These are phyloP conservation scores for Microascus cirrosus DNA, from an alignment of 2,329 filamentous ascomycete genomes.

Conservation along the genomic window DNA sequence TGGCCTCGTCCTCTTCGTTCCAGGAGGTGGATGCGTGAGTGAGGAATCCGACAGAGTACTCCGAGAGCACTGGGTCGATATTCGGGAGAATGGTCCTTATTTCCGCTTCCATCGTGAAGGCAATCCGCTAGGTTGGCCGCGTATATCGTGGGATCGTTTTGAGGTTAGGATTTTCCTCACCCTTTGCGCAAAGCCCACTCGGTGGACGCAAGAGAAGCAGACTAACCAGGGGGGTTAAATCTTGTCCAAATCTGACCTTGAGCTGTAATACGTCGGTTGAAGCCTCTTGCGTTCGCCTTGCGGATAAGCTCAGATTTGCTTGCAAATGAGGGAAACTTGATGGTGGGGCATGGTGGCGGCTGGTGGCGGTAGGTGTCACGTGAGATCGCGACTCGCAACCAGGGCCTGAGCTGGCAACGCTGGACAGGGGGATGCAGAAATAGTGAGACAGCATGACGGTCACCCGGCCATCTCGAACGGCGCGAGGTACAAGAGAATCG, in stretches of 20 bases:
- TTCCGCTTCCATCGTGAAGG: constrained; percentile 64
- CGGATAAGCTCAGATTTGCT: background rate
- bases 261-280: background rate
- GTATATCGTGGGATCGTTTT: background rate
- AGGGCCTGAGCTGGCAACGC: background rate
- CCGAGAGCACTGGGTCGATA: constrained; percentile 78
- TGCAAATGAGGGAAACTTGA: background rate
- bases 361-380: background rate
- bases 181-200: background rate
- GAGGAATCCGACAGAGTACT: constrained; percentile 90
- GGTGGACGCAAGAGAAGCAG: background rate
- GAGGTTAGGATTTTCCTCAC: background rate
- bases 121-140: background rate
- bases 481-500: background rate
- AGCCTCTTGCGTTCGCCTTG: background rate
- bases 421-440: background rate
- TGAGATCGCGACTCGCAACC: background rate
- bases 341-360: background rate
- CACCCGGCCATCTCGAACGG: background rate
- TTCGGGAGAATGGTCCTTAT: constrained; percentile 75
- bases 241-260: background rate
- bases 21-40: constrained; percentile 84
- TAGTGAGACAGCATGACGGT: background rate
- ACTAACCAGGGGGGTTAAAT: background rate
- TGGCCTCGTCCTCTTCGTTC: constrained; percentile 59